Evolutionary conservation across 2,329 filamentous ascomycete genomes (phyloP), one percentile per base, ranked within the genome.

Genomic region (Hypoxylon sp.): DNA sequence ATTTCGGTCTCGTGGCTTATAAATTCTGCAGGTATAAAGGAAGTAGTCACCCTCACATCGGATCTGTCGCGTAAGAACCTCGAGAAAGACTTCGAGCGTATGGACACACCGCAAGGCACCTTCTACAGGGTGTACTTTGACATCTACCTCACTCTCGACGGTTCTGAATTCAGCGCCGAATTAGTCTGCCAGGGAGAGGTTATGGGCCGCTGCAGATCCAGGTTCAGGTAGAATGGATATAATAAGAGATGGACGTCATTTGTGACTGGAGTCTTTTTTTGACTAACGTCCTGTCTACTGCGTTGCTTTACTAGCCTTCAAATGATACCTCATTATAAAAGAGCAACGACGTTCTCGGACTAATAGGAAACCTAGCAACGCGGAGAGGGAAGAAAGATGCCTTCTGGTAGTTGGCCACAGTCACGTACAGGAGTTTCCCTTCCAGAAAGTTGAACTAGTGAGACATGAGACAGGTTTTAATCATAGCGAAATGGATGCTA

Each of bases 151-250:
- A 98, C 96, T 0, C 90, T 99, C 14, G 96, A 99, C 77, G 96
- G 96, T 22, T 97, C 93, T 58, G 96, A 99, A 81, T 98, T 99
- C 85, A 98, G 96, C 75, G 96, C 96, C 59, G 96, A 98, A 84
- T 85, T 99, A 42, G 95, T 98, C n/a, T 99, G 96, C 83, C 96
- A 99, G 81, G 96, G 96, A 77, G 96, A 98, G 82, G 94, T 99
- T 73, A 99, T 98, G 96, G 96, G 96, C 73, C 91, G 95, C 72
- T 98, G 95, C 88, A 91, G 95, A 71, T 93, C 95, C 66, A 89
- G 94, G 79, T 98, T 98, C 86, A 86, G 89, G 81, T 91, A 84
- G 81, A 80, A 61, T 63, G 54, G 27, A 17, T 10, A 25, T 57
- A 37, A 35, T 13, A 25, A n/a, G 27, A 46, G 50, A 55, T 61